Evolutionary conservation across 495 filamentous ascomycete genomes (phyloP).

Genomic region (Oleoguttula mirabilis): DNA sequence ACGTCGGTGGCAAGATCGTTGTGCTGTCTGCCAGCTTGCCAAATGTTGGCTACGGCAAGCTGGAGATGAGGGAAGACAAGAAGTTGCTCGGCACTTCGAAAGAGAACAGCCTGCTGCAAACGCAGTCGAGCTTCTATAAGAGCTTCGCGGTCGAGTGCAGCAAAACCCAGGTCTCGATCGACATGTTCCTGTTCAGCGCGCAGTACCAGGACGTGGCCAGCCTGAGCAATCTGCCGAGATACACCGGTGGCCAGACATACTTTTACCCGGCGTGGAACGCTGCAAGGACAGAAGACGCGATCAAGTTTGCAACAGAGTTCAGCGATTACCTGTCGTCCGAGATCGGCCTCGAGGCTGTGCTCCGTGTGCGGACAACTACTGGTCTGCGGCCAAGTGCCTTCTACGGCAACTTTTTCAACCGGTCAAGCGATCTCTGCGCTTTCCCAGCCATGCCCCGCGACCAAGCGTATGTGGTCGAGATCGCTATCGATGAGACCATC

Average conservation of each 20-base stretch:
- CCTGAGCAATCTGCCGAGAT: slow-evolving; percentile 83
- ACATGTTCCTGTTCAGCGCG: slow-evolving; percentile 98
- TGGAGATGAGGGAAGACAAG: slow-evolving; percentile 93
- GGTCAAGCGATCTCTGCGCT: slow-evolving; percentile 89
- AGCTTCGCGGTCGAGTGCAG: slow-evolving; percentile 98
- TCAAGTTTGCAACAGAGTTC: slow-evolving; percentile 94
- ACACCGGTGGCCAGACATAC: slow-evolving; percentile 95
- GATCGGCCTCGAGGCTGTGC: slow-evolving; percentile 90
- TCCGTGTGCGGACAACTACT: slow-evolving; percentile 88
- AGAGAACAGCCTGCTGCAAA: slow-evolving; percentile 76
- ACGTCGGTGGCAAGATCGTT: slow-evolving; percentile 85
- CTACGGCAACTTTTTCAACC: slow-evolving; percentile 99
- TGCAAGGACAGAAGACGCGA: slow-evolving; percentile 79
- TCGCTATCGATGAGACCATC: slow-evolving; percentile 90
- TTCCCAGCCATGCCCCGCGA: slow-evolving; percentile 97
- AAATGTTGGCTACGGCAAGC: slow-evolving; percentile 79
- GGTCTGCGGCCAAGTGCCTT: slow-evolving; percentile 94
- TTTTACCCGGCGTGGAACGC: slow-evolving; percentile 99
- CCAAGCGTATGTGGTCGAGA: slow-evolving; percentile 96
- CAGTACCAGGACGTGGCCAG: slow-evolving; percentile 96
- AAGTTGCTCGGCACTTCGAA: slow-evolving; percentile 90
- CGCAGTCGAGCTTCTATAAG: slow-evolving; percentile 93
- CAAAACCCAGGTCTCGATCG: slow-evolving; percentile 94
- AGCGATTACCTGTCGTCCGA: slow-evolving; percentile 91
- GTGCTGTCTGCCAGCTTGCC: slow-evolving; percentile 82